Base-by-base conservation (phyloP, 1,139 yeast species). In the Nakaseomyces delphensis region DNA sequence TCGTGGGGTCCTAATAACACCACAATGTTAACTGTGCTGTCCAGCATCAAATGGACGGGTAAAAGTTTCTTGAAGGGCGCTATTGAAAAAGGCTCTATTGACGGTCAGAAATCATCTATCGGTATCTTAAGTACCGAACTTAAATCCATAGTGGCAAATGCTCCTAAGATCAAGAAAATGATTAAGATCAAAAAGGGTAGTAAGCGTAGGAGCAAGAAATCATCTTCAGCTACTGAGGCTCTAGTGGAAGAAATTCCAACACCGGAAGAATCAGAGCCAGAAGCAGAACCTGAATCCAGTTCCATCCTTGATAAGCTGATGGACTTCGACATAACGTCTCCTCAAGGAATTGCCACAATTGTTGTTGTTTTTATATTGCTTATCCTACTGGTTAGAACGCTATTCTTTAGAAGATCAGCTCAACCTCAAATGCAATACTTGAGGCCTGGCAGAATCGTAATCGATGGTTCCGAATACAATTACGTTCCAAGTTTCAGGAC, bases 61-160 rank as follows among this genome's bases (percentile, higher is more conserved):
- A 85, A 84, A 60, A 81, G 94, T 29, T 84, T 96, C 87, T 76
- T 89, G 54, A 86, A 87, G 63, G 81, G 94, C 16, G 83, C 94
- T 0, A 79, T 93, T 52, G 98, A 93, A 59, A 87, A 81, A 57
- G 96, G 96, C 7, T 77, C 95, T n/a, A 75, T 83, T 43, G 94
- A 85, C 43, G 99, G 98, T 0, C 98, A 93, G 60, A 77, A 77
- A 53, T 80, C 78, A 18, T 74, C 83, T 18, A 73, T 82, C 66
- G 75, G 73, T 43, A 66, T 73, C 1, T 57, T 87, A 59, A 65
- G 76, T 7, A 72, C 70, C 11, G 82, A 78, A 43, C 52, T 89
- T 35, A 76, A 74, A 51, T 68, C 67, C 4, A 64, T 73, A 14
- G 60, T 80, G 18, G 50, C 61, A 11, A 50, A 57, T 28, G 51